phyloP scores from a whole-genome alignment of 768 basidiomycete genomes.

The Boletus rubescentipes region DNA sequence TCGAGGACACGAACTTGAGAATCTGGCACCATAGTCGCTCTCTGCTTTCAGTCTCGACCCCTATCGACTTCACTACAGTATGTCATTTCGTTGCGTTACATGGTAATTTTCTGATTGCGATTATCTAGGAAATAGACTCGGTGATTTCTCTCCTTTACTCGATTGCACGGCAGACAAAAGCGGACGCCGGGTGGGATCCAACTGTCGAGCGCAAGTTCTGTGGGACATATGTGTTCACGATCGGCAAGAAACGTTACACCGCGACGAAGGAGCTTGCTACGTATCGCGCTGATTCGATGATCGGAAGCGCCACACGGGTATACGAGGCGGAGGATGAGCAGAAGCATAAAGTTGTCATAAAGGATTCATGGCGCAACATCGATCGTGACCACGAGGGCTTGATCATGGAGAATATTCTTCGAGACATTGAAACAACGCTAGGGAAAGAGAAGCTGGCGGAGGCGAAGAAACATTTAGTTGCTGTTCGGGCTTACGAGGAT shows the following conservation, averaged over 20 bases:
- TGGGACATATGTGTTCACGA: neutral
- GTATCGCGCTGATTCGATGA: neutral
- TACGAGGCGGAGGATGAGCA: neutral
- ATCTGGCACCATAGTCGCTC: slow-evolving; percentile 24
- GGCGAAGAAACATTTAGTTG: neutral
- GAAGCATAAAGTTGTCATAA: neutral
- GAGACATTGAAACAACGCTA: neutral
- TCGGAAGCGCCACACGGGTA: neutral
- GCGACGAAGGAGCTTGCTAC: neutral
- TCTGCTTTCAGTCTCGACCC: neutral
- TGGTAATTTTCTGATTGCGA: neutral
- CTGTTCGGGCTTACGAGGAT: neutral
- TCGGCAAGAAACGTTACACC: neutral
- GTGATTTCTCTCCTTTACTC: slow-evolving; percentile 10
- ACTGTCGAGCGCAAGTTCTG: neutral
- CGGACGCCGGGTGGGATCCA: neutral
- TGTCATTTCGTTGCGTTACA: too few species aligned
- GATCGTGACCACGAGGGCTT: neutral
- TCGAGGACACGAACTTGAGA: slow-evolving; percentile 25
- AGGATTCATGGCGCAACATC: neutral
- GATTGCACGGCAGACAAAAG: neutral
- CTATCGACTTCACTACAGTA: slow-evolving; percentile 3
- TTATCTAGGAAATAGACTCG: neutral
- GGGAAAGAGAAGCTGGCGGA: neutral
- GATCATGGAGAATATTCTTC: neutral